Conservation (phyloP, 331 rosid species). For the Telfairia occidentalis region DNA sequence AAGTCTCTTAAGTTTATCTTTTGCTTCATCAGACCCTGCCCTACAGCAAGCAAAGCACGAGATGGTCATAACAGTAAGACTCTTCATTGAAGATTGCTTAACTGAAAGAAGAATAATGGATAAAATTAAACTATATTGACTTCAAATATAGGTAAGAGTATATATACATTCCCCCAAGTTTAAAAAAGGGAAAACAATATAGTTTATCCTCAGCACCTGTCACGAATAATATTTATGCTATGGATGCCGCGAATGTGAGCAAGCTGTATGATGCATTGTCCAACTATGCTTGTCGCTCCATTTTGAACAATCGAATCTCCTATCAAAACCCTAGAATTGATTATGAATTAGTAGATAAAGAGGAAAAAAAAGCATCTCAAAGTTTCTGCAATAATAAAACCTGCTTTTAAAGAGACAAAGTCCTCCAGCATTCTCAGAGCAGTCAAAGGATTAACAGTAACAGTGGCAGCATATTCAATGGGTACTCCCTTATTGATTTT, state of each 20-base stretch:
- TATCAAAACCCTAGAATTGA: conserved; percentile 19
- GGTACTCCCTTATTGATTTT: conserved; percentile 60
- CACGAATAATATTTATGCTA: conserved; percentile 62
- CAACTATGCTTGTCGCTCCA: conserved; percentile 97
- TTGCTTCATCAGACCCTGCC: conserved; percentile 60
- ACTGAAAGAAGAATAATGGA: background rate
- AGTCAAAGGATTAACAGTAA: conserved; percentile 80
- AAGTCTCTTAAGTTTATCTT: conserved; percentile 56
- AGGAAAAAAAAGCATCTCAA: background rate
- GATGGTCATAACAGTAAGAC: background rate
- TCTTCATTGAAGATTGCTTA: background rate
- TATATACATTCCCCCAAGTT: background rate
- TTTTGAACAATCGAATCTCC: conserved; percentile 89
- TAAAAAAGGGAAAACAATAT: conserved; percentile 5
- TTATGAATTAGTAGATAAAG: background rate
- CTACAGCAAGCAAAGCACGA: conserved; percentile 25
- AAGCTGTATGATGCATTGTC: conserved; percentile 90
- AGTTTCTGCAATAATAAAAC: conserved; percentile 18
- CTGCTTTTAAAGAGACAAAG: conserved; percentile 51
- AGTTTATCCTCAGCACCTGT: conserved; percentile 46
- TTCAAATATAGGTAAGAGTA: background rate
- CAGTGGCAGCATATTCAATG: conserved; percentile 73
- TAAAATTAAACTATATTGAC: background rate
- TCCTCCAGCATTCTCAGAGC: conserved; percentile 84
- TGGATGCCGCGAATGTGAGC: conserved; percentile 58